phyloP scores from a whole-genome alignment of 2,329 filamentous ascomycete species.

The Corynespora cassiicola region DNA sequence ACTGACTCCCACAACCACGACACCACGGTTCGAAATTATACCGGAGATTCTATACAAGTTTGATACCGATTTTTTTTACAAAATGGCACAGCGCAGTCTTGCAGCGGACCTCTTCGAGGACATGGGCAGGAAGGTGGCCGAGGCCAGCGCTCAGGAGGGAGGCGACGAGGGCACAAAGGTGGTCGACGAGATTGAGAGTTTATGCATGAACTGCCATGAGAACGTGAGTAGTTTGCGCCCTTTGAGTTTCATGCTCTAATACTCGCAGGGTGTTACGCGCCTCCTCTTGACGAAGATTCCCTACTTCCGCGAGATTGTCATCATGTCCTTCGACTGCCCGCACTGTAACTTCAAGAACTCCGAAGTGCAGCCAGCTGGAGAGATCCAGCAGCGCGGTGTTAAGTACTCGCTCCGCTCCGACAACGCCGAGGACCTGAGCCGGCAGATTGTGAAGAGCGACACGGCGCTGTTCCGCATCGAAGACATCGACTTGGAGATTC shows the following conservation, averaged over 20 bases:
- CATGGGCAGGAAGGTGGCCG: conserved; percentile 57
- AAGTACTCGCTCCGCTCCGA: conserved; percentile 86
- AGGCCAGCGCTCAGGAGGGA: conserved; percentile 43
- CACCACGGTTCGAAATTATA: conserved; percentile 9
- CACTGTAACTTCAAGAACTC: conserved; percentile 91
- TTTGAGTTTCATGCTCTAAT: too few species aligned
- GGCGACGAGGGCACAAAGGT: conserved; percentile 52
- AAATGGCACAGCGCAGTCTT: conserved; percentile 47
- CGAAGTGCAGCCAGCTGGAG: conserved; percentile 89
- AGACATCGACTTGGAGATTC: conserved; percentile 92
- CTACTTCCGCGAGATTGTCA: conserved; percentile 95
- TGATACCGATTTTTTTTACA: conserved; percentile 8
- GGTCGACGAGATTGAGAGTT: conserved; percentile 60
- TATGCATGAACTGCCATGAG: conserved; percentile 63
- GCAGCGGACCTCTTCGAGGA: conserved; percentile 59
- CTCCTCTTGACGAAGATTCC: conserved; percentile 91
- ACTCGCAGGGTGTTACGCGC: conserved; percentile 76
- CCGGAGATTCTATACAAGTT: conserved; percentile 2
- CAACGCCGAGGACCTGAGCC: conserved; percentile 73
- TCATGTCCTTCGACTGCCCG: conserved; percentile 95
- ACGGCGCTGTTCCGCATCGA: conserved; percentile 84
- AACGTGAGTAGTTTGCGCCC: conserved; percentile 50
- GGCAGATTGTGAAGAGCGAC: conserved; percentile 93
- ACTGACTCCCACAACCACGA: conserved; percentile 12
- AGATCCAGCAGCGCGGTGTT: conserved; percentile 87